These are phyloP conservation scores for Talaromyces wortmannii DNA, from an alignment of 495 filamentous ascomycete species.

Conservation along the genomic window DNA sequence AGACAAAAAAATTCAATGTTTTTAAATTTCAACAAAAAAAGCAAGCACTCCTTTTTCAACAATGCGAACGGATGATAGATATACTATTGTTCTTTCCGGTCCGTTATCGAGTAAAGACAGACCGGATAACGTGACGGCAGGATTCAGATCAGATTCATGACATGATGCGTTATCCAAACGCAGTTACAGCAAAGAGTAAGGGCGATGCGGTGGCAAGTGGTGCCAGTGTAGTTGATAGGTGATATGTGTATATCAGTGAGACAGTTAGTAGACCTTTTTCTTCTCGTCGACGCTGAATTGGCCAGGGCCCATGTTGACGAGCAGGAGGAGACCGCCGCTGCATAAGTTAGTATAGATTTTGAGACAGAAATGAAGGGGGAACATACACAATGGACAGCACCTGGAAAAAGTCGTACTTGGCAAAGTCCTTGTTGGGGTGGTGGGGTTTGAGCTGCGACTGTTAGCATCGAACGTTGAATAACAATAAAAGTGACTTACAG, in stretches of 20 bases:
- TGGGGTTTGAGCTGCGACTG: constrained; percentile 78
- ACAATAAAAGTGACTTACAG: constrained; percentile 54
- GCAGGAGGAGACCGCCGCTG: constrained; percentile 82
- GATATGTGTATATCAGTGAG: background rate
- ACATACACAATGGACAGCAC: constrained; percentile 95
- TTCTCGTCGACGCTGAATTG: constrained; percentile 99
- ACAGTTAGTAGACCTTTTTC: constrained; percentile 93
- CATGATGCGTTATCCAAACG: no score
- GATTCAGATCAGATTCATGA: no score
- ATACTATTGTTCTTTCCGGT: no score
- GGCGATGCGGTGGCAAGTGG: no score
- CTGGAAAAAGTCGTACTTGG: constrained; percentile 99
- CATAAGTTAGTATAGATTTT: constrained; percentile 8
- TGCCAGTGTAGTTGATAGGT: background rate
- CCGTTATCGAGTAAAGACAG: no score
- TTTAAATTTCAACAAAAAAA: no score
- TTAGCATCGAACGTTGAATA: constrained; percentile 10
- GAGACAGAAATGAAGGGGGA: background rate
- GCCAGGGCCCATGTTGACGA: constrained; percentile 97
- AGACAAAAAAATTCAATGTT: no score
- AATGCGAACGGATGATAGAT: no score
- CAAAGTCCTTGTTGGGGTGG: constrained; percentile 98
- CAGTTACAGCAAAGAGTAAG: no score
- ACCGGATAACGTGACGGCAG: no score
- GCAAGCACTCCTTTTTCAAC: no score